Evolutionary conservation across 139 green algal genomes (phyloP).

Genomic region (Micromonas pusilla): DNA sequence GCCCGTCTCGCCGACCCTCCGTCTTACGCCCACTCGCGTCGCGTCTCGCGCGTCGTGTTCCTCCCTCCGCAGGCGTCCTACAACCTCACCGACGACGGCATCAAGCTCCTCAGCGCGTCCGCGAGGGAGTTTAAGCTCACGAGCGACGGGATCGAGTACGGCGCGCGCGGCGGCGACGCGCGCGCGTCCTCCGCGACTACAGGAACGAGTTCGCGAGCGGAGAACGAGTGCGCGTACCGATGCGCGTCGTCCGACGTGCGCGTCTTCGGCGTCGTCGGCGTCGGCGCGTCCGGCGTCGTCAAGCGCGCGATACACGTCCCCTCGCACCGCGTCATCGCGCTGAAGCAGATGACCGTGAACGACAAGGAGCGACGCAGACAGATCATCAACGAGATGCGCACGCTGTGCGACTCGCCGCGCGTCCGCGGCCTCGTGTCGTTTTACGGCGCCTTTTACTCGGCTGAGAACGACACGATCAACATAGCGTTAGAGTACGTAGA

Average conservation of each 20-base stretch:
- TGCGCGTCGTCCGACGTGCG: background rate
- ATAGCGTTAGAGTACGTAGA: slow-evolving; percentile 50
- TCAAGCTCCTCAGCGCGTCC: slow-evolving; percentile 1
- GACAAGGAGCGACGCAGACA: slow-evolving; percentile 43
- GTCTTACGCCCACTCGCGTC: no score
- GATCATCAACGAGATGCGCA: slow-evolving; percentile 41
- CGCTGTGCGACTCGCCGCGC: slow-evolving; percentile 35
- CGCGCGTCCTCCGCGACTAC: background rate
- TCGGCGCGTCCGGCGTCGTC: slow-evolving; percentile 37
- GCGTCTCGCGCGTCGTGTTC: no score
- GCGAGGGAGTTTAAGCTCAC: background rate
- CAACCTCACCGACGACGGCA: background rate
- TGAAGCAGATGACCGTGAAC: slow-evolving; percentile 45
- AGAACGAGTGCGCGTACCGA: background rate
- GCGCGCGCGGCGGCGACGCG: background rate
- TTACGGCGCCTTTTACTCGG: slow-evolving; percentile 44
- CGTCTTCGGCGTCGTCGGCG: slow-evolving; percentile 27
- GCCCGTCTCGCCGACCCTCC: background rate
- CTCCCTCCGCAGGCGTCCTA: background rate
- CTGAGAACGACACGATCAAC: slow-evolving; percentile 39
- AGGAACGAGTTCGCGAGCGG: no score
- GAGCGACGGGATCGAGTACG: background rate
- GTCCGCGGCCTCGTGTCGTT: slow-evolving; percentile 39
- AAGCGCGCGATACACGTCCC: slow-evolving; percentile 38
- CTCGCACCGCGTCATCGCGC: slow-evolving; percentile 38